Percentiles rank a stretch among this genome's conserved stretches.
phyloP scores from a whole-genome alignment of 176 grass and related monocot genomes.

The Bothriochloa decipiens region DNA sequence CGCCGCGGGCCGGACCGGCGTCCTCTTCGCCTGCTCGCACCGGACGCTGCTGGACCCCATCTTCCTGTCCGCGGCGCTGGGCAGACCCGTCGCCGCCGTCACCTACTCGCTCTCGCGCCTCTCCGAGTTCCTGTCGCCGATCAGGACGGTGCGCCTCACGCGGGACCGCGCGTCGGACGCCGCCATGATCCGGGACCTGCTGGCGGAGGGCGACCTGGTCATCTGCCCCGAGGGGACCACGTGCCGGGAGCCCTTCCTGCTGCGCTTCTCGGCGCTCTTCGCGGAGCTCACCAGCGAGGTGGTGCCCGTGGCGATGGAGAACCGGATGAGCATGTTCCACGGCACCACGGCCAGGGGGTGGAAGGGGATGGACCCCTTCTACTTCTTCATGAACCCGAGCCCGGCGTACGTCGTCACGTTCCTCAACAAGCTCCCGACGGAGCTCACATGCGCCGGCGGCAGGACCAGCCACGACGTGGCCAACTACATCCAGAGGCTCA shows the following conservation, averaged over 20 bases:
- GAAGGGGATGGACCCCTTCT: constrained; percentile 90
- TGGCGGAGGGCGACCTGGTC: constrained; percentile 65
- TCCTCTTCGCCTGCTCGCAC: constrained; percentile 81
- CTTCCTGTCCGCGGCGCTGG: constrained; percentile 56
- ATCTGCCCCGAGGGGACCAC: constrained; percentile 88
- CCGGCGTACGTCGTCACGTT: constrained; percentile 77
- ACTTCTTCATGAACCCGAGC: constrained; percentile 95
- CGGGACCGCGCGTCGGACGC: constrained; percentile 63
- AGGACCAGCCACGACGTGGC: constrained; percentile 79
- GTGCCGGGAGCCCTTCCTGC: constrained; percentile 78
- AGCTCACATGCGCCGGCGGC: constrained; percentile 69
- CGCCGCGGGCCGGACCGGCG: constrained; percentile 20
- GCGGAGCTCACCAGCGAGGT: constrained; percentile 82
- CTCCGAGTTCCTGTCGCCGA: constrained; percentile 72
- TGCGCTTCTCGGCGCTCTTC: constrained; percentile 84
- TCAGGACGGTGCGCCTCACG: constrained; percentile 65
- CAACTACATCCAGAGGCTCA: constrained; percentile 82
- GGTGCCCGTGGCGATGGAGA: constrained; percentile 84
- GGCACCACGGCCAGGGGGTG: constrained; percentile 83
- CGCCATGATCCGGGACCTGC: constrained; percentile 55
- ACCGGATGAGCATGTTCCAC: constrained; percentile 74
- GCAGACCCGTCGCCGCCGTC: constrained; percentile 57
- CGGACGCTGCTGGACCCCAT: constrained; percentile 77
- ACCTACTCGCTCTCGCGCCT: constrained; percentile 75
- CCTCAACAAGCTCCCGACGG: constrained; percentile 65